These are phyloP conservation scores for Aspergillus pseudotamarii DNA, from an alignment of 2,329 filamentous ascomycete species.

Conservation along the genomic window DNA sequence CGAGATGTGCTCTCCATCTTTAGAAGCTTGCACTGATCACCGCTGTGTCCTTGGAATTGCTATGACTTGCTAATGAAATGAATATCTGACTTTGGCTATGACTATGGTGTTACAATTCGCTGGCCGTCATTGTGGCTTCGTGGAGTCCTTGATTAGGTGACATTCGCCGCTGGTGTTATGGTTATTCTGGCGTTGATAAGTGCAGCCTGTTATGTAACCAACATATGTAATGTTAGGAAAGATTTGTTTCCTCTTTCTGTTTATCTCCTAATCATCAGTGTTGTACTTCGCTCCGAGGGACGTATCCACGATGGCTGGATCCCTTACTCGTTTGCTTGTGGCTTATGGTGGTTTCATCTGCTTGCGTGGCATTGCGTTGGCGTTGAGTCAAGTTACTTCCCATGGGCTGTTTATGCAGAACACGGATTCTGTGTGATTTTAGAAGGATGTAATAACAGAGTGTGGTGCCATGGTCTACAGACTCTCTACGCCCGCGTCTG, in stretches of 20 bases:
- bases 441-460: neutral
- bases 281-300: neutral
- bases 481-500: neutral
- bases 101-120: slow-evolving; percentile 2
- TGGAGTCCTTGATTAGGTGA: neutral
- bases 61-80: slow-evolving; percentile 5
- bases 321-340: slow-evolving; percentile 3
- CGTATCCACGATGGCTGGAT: neutral
- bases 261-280: neutral
- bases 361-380: slow-evolving; percentile 2
- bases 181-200: neutral
- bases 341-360: neutral
- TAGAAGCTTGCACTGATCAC: neutral
- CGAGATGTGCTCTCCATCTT: neutral
- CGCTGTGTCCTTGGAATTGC: neutral
- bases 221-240: neutral
- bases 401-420: neutral
- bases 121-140: neutral
- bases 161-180: neutral
- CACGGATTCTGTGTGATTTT: neutral
- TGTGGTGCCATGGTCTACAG: neutral
- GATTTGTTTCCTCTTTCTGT: neutral
- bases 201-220: neutral
- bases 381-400: neutral
- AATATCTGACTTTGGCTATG: slow-evolving; percentile 2